Evolutionary conservation across 306 rosid genomes (phyloP).

Genomic region (Carpinus fangiana): DNA sequence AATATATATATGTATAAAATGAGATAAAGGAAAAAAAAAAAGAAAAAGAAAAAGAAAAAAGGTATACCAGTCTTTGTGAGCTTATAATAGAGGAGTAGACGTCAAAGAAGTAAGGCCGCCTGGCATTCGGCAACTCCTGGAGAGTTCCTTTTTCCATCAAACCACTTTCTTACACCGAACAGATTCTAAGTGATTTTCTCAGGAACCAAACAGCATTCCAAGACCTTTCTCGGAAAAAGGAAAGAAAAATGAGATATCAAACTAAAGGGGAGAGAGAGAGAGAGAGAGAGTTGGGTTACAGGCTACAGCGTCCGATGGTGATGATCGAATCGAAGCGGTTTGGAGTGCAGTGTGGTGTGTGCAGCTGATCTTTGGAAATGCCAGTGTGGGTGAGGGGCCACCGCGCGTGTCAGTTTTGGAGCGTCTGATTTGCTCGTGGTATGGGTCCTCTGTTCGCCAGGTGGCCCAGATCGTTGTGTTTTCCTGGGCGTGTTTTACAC

Average conservation of each 20-base stretch:
- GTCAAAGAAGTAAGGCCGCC: slow-evolving; percentile 73
- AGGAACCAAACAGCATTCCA: slow-evolving; percentile 25
- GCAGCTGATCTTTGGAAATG: not conserved
- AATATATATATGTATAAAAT: not conserved
- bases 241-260: not conserved
- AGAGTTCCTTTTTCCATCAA: slow-evolving; percentile 50
- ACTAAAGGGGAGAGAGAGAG: not conserved
- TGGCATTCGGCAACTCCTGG: slow-evolving; percentile 45
- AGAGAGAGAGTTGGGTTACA: not conserved
- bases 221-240: slow-evolving; percentile 12
- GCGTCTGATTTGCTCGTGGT: slow-evolving; percentile 3
- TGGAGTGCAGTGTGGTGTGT: not conserved
- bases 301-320: too few relatives aligned
- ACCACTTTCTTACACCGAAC: slow-evolving; percentile 5
- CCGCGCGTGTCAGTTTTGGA: not conserved
- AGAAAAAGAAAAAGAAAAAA: not conserved
- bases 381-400: not conserved
- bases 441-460: not conserved
- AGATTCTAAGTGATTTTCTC: slow-evolving; percentile 14
- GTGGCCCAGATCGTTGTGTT: not conserved
- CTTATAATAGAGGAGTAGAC: slow-evolving; percentile 56
- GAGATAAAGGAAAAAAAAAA: not conserved
- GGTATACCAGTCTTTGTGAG: slow-evolving; percentile 64
- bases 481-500: not conserved
- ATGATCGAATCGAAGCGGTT: not conserved